Evolutionary conservation across 768 basidiomycete genomes (phyloP).

Genomic region (Russula foetens): DNA sequence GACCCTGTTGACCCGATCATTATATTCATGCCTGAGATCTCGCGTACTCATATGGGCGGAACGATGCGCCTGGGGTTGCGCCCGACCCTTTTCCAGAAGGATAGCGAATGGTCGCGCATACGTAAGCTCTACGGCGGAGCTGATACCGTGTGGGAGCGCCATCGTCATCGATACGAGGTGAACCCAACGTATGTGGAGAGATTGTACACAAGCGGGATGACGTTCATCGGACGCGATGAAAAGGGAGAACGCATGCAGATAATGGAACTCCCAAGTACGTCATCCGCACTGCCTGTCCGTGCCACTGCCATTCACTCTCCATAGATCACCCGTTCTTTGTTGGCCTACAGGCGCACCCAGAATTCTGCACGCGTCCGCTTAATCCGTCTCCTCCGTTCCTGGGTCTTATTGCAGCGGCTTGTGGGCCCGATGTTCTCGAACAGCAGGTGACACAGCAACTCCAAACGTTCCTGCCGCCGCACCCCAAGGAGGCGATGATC

Average conservation of each 20-base stretch:
- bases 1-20: conserved; percentile 62
- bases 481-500: conserved; percentile 69
- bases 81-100: conserved; percentile 82
- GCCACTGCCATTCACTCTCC: not conserved
- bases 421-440: conserved; percentile 43
- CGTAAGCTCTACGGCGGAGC: conserved; percentile 79
- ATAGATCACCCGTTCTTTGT: conserved; percentile 91
- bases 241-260: conserved; percentile 97
- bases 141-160: conserved; percentile 88
- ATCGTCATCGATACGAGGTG: conserved; percentile 93
- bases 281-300: not conserved
- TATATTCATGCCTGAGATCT: conserved; percentile 99
- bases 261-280: conserved; percentile 74
- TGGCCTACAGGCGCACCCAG: conserved; percentile 93
- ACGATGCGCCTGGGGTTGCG: conserved; percentile 99
- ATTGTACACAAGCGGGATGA: conserved; percentile 64
- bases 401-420: conserved; percentile 84
- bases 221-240: conserved; percentile 86
- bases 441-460: conserved; percentile 69
- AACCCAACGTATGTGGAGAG: conserved; percentile 79
- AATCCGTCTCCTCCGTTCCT: conserved; percentile 98
- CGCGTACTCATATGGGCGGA: conserved; percentile 95
- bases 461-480: conserved; percentile 57
- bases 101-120: conserved; percentile 65
- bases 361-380: conserved; percentile 95